phyloP scores from a whole-genome alignment of 371 early-diverging fungal species.

The Haplosporangium sp. region DNA sequence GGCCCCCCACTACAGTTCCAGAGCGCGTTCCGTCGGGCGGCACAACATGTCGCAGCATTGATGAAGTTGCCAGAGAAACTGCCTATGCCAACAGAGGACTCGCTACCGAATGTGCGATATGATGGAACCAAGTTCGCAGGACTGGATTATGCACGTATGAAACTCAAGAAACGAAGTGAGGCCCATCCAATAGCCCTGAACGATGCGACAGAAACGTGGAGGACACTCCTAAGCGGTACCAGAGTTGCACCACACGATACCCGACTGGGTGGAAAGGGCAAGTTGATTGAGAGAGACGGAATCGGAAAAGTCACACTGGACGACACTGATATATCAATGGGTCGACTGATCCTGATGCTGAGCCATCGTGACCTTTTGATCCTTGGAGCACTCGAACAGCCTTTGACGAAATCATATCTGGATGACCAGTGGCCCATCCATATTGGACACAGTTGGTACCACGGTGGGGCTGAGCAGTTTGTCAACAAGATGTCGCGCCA shows the following conservation, averaged over 20 bases:
- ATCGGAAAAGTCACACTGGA: slow-evolving; percentile 4
- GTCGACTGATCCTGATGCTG: slow-evolving; percentile 48
- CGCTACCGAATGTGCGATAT: slow-evolving; percentile 17
- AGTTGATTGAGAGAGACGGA: slow-evolving; percentile 19
- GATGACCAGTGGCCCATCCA: slow-evolving; percentile 41
- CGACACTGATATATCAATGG: slow-evolving; percentile 16
- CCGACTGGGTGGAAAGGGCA: slow-evolving; percentile 53
- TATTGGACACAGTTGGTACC: slow-evolving; percentile 52
- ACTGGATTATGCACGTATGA: slow-evolving; percentile 35
- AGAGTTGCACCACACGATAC: slow-evolving; percentile 29
- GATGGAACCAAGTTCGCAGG: slow-evolving; percentile 44
- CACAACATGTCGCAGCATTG: slow-evolving; percentile 28
- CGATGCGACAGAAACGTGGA: slow-evolving; percentile 26
- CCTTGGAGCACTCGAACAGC: slow-evolving; percentile 39
- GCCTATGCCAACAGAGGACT: slow-evolving; percentile 25
- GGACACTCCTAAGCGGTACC: slow-evolving; percentile 5
- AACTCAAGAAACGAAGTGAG: slow-evolving; percentile 10
- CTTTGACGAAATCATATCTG: slow-evolving; percentile 37
- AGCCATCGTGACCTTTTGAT: slow-evolving; percentile 52
- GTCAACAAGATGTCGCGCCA: slow-evolving; percentile 33
- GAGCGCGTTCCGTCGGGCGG: slow-evolving; percentile 25
- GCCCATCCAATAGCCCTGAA: slow-evolving; percentile 32
- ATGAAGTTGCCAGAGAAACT: slow-evolving; percentile 29
- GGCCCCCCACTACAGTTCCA: slow-evolving; percentile 16
- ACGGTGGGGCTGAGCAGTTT: slow-evolving; percentile 45